phyloP scores from a whole-genome alignment of 2,329 filamentous ascomycete species.

The Thielaviopsis punctulata region DNA sequence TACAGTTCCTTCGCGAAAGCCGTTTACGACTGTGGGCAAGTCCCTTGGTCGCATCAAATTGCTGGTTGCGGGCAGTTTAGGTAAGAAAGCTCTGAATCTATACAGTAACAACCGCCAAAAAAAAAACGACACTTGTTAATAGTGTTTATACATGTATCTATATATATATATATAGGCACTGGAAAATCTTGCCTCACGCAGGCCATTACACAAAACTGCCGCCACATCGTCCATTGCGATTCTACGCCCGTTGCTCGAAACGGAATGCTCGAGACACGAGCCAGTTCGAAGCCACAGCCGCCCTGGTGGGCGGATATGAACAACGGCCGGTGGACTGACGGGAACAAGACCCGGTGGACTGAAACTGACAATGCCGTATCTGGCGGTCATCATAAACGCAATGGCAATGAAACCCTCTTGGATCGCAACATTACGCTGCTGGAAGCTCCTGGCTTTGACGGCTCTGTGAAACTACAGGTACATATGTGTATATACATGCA shows the following conservation, averaged over 20 bases:
- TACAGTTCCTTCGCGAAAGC: conserved; percentile 70
- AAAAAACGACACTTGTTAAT: too few species aligned
- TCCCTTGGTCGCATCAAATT: conserved; percentile 74
- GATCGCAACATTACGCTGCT: conserved; percentile 91
- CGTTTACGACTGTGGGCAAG: conserved; percentile 78
- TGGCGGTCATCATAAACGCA: too few species aligned
- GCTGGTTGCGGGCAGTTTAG: conserved; percentile 64
- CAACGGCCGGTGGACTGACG: too few species aligned
- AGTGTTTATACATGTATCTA: too few species aligned
- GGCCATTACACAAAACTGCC: conserved; percentile 69
- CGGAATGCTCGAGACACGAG: conserved; percentile 49
- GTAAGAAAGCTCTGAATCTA: too few species aligned
- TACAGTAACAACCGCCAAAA: too few species aligned
- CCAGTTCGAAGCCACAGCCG: conserved; percentile 71
- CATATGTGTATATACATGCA: too few species aligned
- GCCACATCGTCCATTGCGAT: conserved; percentile 90
- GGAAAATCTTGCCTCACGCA: conserved; percentile 85
- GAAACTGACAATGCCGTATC: too few species aligned
- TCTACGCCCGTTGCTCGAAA: conserved; percentile 27
- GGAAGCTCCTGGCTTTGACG: conserved; percentile 45
- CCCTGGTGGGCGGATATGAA: conserved; percentile 74
- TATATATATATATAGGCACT: conserved; percentile 38
- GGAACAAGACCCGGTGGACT: too few species aligned
- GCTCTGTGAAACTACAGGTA: conserved; percentile 27
- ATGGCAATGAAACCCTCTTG: conserved; percentile 53